A percentile compares a stretch with the other conserved stretches of the same genome.
Evolutionary conservation across 495 filamentous ascomycete genomes (phyloP).

Genomic region (Xylaria sp.): DNA sequence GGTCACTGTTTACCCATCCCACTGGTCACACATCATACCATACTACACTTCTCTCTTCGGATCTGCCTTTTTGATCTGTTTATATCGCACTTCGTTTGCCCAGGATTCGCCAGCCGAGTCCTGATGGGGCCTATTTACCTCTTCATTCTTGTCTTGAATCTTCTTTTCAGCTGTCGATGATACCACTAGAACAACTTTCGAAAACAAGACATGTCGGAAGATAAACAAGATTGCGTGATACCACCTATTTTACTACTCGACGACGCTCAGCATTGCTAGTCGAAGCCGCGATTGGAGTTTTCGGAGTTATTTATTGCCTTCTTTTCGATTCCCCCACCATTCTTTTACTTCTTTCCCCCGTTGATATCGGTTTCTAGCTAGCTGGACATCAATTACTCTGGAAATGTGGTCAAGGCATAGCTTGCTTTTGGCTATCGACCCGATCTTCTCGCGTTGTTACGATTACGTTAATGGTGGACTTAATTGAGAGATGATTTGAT

Average conservation of each 20-base stretch:
- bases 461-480: not conserved
- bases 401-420: conserved; percentile 20
- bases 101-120: conserved; percentile 6
- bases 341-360: conserved; percentile 11
- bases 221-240: conserved; percentile 27
- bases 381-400: conserved; percentile 22
- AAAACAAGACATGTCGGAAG: conserved; percentile 32
- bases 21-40: not conserved
- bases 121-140: conserved; percentile 20
- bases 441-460: not conserved
- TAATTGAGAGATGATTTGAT: conserved; percentile 18
- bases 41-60: not conserved
- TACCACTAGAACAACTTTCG: conserved; percentile 41
- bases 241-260: conserved; percentile 17
- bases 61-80: conserved; percentile 15
- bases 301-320: conserved; percentile 20
- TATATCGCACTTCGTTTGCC: conserved; percentile 12
- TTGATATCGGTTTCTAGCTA: conserved; percentile 12
- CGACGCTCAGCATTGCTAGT: not conserved
- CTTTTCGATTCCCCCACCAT: not conserved
- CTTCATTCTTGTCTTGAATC: conserved; percentile 27
- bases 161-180: conserved; percentile 36
- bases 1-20: not conserved
- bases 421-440: conserved; percentile 26
- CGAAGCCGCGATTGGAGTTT: conserved; percentile 22